phyloP scores from a whole-genome alignment of 2,329 filamentous ascomycete species.

The Sclerotinia minor region DNA sequence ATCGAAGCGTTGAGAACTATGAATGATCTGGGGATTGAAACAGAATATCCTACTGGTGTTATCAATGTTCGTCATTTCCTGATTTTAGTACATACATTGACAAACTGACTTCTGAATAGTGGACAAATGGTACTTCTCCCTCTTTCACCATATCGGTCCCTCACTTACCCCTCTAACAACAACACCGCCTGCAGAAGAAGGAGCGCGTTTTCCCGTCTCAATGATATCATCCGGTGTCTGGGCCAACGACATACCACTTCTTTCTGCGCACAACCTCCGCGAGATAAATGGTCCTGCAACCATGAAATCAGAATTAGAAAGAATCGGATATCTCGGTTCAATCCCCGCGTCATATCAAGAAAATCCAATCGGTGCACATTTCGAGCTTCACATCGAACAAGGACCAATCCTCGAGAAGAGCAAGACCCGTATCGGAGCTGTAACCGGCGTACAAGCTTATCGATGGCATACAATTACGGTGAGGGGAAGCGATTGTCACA shows the following conservation, averaged over 20 bases:
- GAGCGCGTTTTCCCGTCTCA: constrained; percentile 73
- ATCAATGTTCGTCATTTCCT: constrained; percentile 27
- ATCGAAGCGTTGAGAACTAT: constrained; percentile 71
- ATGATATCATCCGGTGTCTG: constrained; percentile 77
- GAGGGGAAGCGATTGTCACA: constrained; percentile 68
- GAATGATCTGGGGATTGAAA: constrained; percentile 66
- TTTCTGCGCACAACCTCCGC: constrained; percentile 59
- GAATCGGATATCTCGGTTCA: constrained; percentile 69
- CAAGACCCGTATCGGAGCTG: constrained; percentile 65
- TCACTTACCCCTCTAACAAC: background rate
- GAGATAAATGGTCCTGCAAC: constrained; percentile 64
- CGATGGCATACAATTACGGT: constrained; percentile 71
- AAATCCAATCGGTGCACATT: constrained; percentile 72
- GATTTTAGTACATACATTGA: background rate
- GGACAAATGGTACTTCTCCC: constrained; percentile 23
- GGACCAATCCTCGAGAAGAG: constrained; percentile 70
- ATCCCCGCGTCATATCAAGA: constrained; percentile 56
- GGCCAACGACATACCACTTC: constrained; percentile 65
- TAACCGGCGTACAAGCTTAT: constrained; percentile 73
- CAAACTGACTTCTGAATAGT: constrained; percentile 47
- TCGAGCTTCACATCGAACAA: constrained; percentile 85
- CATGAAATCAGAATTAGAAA: constrained; percentile 67
- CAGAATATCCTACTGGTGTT: constrained; percentile 52
- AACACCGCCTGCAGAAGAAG: constrained; percentile 72
- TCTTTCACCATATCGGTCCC: background rate